Base-by-base conservation (phyloP, 345 rosid species). In the Syzygium grande region DNA sequence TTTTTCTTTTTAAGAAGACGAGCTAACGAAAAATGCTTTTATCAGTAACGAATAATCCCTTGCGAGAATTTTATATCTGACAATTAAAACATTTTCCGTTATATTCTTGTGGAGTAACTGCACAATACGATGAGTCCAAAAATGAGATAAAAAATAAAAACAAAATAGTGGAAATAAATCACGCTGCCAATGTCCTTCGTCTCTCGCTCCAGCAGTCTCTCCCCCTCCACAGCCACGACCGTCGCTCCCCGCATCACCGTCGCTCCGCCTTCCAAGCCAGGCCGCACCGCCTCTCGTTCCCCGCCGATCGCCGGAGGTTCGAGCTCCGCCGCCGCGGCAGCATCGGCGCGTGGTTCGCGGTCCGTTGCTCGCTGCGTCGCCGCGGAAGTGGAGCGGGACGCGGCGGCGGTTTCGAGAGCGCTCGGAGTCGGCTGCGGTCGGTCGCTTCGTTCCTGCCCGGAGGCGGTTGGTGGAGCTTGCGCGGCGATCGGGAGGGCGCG, bases 391-490 rank as follows among this genome's bases (percentile, higher is more conserved):
- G 88, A n/a, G 38, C 55, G 84, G 52, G 43, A 29, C 34, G 13
- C 27, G 49, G 79, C 12, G 77, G 14, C 41, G 54, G 53, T 79
- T 22, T 85, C 53, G 30, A 30, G 21, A 6, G 80, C n/a, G 23
- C 53, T 65, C 10, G 53, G 84, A 23, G 63, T 41, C 86, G 43
- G 46, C 51, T 27, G 85, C 80, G 13, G 25, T 87, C 78, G 23
- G 61, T 2, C 85, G 41, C 79, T 27, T 87, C 89, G 56, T 15
- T 85, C 56, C 23, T 88, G 52, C 85, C 83, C 6, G 89, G 92
- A 15, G 89, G 92, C n/a, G 52, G 73, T 43, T 92, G 92, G 92
- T 92, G 94, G 94, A 88, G 53, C 51, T 85, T 92, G 88, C 38
- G 56, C 29, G 65, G 78, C 5, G 89, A 88, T 22, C 43, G 55